Evolutionary conservation across 441 rosid species (phyloP).

Genomic region (Populus tomentosa): DNA sequence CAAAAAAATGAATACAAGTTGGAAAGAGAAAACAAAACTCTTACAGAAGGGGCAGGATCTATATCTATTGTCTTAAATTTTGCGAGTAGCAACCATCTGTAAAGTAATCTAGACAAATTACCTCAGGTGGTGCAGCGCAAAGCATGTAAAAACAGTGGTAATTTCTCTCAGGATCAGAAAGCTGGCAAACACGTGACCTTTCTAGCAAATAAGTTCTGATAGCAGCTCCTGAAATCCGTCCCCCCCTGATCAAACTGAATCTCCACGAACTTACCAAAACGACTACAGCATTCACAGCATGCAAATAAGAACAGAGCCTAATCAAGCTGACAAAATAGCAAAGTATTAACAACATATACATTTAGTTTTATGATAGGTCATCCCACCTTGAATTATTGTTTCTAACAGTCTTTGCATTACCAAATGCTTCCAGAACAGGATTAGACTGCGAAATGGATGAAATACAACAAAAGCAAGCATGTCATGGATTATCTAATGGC

Average conservation of each 20-base stretch:
- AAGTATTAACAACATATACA: slow-evolving; percentile 5
- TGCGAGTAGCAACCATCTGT: not conserved
- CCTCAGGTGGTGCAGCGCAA: slow-evolving; percentile 94
- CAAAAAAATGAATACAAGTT: not conserved
- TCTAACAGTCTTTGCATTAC: slow-evolving; percentile 98
- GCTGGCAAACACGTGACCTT: slow-evolving; percentile 98
- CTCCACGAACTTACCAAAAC: slow-evolving; percentile 99
- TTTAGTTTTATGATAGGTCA: not conserved
- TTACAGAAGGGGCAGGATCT: not conserved
- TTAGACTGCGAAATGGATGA: slow-evolving; percentile 72
- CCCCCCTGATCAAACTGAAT: slow-evolving; percentile 79
- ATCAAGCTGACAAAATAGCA: slow-evolving; percentile 7
- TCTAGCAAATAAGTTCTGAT: slow-evolving; percentile 94
- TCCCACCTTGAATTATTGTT: slow-evolving; percentile 96
- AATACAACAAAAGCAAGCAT: slow-evolving; percentile 9
- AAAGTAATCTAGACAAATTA: slow-evolving; percentile 27
- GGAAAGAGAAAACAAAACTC: not conserved
- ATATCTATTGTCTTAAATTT: not conserved
- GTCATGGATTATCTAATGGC: not conserved
- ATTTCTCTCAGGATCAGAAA: slow-evolving; percentile 97
- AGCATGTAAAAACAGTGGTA: slow-evolving; percentile 99
- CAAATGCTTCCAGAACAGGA: slow-evolving; percentile 99
- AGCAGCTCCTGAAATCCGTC: slow-evolving; percentile 98
- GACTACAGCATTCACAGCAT: slow-evolving; percentile 46
- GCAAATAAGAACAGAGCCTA: slow-evolving; percentile 13